Evolutionary conservation across 176 grass and related monocot species (phyloP).

Genomic region (Zoysia japonica): DNA sequence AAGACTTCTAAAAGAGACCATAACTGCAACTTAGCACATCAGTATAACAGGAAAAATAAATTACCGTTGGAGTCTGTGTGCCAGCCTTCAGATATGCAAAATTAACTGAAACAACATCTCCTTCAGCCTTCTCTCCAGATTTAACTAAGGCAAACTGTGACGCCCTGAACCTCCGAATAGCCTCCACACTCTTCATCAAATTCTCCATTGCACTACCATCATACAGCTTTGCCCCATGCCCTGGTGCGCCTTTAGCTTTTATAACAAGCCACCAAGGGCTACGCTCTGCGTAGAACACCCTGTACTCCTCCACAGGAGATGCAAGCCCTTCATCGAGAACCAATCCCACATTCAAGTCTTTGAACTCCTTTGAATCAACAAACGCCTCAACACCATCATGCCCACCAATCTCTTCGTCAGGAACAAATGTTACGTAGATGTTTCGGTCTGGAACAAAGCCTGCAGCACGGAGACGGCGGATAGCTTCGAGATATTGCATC

Average conservation of each 20-base stretch:
- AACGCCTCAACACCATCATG: constrained; percentile 54
- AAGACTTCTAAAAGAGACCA: background rate
- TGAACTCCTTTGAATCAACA: constrained; percentile 64
- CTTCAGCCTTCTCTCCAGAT: constrained; percentile 69
- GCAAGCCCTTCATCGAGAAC: constrained; percentile 90
- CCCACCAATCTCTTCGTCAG: constrained; percentile 91
- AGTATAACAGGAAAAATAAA: constrained; percentile 23
- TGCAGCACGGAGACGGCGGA: constrained; percentile 52
- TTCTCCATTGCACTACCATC: constrained; percentile 96
- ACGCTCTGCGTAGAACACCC: constrained; percentile 89
- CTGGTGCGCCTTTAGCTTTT: constrained; percentile 69
- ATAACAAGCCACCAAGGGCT: constrained; percentile 85
- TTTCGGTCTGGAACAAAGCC: constrained; percentile 70
- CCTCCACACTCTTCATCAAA: constrained; percentile 89
- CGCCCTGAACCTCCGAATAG: constrained; percentile 71
- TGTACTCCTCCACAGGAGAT: constrained; percentile 67
- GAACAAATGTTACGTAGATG: constrained; percentile 89
- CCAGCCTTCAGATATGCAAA: constrained; percentile 89
- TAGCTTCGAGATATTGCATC: constrained; percentile 96
- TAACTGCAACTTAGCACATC: background rate
- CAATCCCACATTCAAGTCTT: constrained; percentile 66
- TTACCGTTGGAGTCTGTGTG: constrained; percentile 73
- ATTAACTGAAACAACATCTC: constrained; percentile 89
- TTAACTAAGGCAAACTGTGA: constrained; percentile 95
- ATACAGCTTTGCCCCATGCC: constrained; percentile 88